phyloP scores from a whole-genome alignment of 768 basidiomycete species.

The Naganishia antarctica region DNA sequence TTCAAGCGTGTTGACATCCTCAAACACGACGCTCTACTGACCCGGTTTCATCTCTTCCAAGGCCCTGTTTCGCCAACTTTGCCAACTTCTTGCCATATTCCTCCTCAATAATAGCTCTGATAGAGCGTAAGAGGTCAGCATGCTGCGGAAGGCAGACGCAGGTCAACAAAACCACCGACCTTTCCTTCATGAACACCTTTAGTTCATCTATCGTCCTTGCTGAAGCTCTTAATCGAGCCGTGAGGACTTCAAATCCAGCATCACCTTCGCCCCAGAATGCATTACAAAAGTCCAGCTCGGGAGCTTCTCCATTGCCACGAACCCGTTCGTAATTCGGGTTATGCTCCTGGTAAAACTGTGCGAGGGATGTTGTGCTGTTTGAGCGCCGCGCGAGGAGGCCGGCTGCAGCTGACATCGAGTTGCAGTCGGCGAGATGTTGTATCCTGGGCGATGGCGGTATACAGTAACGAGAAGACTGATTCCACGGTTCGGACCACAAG shows the following conservation, averaged over 20 bases:
- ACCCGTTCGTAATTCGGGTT: conserved; percentile 20
- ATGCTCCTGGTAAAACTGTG: conserved; percentile 40
- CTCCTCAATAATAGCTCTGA: conserved; percentile 82
- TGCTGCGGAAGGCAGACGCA: neutral
- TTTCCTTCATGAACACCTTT: conserved; percentile 83
- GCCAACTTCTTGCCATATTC: conserved; percentile 83
- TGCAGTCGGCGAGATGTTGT: neutral
- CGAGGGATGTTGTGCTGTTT: conserved; percentile 44
- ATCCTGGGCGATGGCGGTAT: too few relatives aligned
- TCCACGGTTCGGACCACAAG: too few relatives aligned
- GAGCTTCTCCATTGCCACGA: conserved; percentile 13
- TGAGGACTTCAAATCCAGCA: conserved; percentile 83
- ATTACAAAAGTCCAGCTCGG: conserved; percentile 79
- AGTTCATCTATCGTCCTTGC: conserved; percentile 82
- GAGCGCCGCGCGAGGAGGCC: conserved; percentile 34
- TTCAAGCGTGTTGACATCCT: neutral
- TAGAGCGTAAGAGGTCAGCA: neutral
- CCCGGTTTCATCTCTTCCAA: conserved; percentile 93
- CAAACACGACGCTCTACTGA: conserved; percentile 53
- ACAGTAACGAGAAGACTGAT: too few relatives aligned
- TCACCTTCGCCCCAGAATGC: conserved; percentile 89
- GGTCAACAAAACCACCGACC: conserved; percentile 57
- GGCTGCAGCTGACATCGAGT: conserved; percentile 22
- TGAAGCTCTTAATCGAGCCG: conserved; percentile 78
- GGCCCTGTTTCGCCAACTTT: conserved; percentile 66